Evolutionary conservation across 257 asterid genomes (phyloP).

Genomic region (Salvia miltiorrhiza): DNA sequence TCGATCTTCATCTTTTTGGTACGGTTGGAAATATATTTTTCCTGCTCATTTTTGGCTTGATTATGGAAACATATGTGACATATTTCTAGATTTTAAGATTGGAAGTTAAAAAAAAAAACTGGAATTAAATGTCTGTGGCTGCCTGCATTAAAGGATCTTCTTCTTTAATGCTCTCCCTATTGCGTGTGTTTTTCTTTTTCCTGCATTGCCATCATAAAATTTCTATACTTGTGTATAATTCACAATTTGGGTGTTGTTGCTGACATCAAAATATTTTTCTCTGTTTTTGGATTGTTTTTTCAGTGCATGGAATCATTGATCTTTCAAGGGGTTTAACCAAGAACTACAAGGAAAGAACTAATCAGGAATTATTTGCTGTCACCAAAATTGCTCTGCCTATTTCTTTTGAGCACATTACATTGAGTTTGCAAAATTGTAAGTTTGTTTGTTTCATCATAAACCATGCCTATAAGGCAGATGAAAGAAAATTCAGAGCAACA

Average conservation of each 20-base stretch:
- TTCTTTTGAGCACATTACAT: background rate
- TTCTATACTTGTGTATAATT: conserved; percentile 32
- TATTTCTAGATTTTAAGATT: conserved; percentile 25
- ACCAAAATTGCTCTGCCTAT: conserved; percentile 6
- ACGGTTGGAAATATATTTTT: conserved; percentile 21
- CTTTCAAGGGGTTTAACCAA: conserved; percentile 32
- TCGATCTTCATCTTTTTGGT: conserved; percentile 25
- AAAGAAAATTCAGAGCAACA: conserved; percentile 71
- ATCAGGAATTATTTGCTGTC: conserved; percentile 21
- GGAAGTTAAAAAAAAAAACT: conserved; percentile 25
- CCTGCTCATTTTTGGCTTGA: conserved; percentile 39
- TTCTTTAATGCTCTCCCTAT: conserved; percentile 32
- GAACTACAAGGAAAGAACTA: conserved; percentile 20
- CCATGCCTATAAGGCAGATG: conserved; percentile 90
- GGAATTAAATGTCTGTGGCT: conserved; percentile 29
- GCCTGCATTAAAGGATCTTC: conserved; percentile 33
- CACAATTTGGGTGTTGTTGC: conserved; percentile 42
- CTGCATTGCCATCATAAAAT: conserved; percentile 34
- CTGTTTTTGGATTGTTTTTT: conserved; percentile 38
- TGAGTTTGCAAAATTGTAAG: conserved; percentile 6
- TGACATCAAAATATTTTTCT: conserved; percentile 31
- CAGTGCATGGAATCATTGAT: conserved; percentile 52
- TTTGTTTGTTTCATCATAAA: conserved; percentile 13
- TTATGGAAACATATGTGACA: conserved; percentile 36
- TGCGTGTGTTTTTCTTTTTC: conserved; percentile 53